These are phyloP conservation scores for Cryptosporidium viatorum DNA, from an alignment of 169 alveolate species.

Conservation along the genomic window DNA sequence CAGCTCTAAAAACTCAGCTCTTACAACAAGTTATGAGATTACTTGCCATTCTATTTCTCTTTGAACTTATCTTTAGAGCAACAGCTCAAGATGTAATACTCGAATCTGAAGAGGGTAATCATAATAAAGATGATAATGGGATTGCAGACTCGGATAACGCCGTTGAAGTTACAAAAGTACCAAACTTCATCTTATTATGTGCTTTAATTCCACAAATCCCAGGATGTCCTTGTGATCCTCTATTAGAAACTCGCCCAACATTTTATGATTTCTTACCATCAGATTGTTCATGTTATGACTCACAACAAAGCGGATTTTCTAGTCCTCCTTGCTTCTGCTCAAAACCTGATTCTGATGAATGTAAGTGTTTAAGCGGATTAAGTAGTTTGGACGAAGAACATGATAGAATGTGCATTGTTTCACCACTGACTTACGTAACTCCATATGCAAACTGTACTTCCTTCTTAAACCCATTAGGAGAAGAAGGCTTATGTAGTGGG, in stretches of 20 bases:
- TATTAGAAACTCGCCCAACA: constrained; percentile 67
- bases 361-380: constrained; percentile 68
- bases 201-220: constrained; percentile 75
- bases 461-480: constrained; percentile 66
- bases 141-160: constrained; percentile 7
- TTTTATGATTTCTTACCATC: constrained; percentile 61
- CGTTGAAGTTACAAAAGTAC: constrained; percentile 28
- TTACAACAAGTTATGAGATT: constrained; percentile 13
- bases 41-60: constrained; percentile 20
- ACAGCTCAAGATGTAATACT: constrained; percentile 58
- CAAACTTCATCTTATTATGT: constrained; percentile 65
- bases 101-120: constrained; percentile 68
- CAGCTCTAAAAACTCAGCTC: background rate
- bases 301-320: constrained; percentile 72
- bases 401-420: constrained; percentile 75
- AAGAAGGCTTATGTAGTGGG: constrained; percentile 53
- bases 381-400: constrained; percentile 73
- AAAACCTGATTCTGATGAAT: constrained; percentile 59
- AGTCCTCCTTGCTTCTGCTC: constrained; percentile 69
- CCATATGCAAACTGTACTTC: constrained; percentile 74
- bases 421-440: constrained; percentile 63
- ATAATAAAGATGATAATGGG: constrained; percentile 61
- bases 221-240: constrained; percentile 72
- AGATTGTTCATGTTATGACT: constrained; percentile 68
- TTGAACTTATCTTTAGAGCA: constrained; percentile 34